Evolutionary conservation across 1,139 yeast species (phyloP).

Genomic region (Arxiozyma telluris): DNA sequence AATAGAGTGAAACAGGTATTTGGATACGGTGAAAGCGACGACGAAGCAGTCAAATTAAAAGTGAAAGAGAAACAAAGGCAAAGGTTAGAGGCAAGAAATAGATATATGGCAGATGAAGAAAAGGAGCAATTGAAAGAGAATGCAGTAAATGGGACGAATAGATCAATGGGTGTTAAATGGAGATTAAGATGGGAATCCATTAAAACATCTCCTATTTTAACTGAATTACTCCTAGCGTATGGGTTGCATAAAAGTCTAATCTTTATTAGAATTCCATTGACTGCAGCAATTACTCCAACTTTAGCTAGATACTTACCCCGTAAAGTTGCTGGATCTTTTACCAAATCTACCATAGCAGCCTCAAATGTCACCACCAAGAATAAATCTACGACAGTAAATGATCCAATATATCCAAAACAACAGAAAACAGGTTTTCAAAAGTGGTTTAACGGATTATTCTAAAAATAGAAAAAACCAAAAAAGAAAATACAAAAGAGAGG

Average conservation of each 20-base stretch:
- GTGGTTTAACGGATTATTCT: slow-evolving; percentile 29
- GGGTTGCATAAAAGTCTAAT: slow-evolving; percentile 82
- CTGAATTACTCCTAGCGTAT: slow-evolving; percentile 84
- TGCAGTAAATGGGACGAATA: not conserved
- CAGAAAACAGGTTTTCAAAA: slow-evolving; percentile 19
- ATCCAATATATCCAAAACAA: slow-evolving; percentile 9
- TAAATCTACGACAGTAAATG: slow-evolving; percentile 2
- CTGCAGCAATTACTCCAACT: slow-evolving; percentile 88
- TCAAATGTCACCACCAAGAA: slow-evolving; percentile 34
- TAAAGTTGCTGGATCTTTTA: slow-evolving; percentile 23
- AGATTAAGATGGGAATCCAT: slow-evolving; percentile 13
- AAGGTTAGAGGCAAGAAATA: slow-evolving; percentile 8
- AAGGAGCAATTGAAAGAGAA: not conserved
- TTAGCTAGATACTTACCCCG: slow-evolving; percentile 58
- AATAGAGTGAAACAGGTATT: slow-evolving; percentile 48
- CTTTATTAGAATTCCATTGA: slow-evolving; percentile 73
- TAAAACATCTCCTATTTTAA: slow-evolving; percentile 37
- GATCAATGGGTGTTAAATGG: slow-evolving; percentile 6
- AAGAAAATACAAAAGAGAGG: not conserved
- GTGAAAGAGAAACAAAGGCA: slow-evolving; percentile 16
- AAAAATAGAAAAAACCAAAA: not conserved
- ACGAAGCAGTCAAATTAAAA: slow-evolving; percentile 25
- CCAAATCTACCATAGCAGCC: slow-evolving; percentile 8
- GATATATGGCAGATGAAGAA: slow-evolving; percentile 10
- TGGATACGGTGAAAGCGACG: slow-evolving; percentile 45